Conservation (phyloP, 2,329 filamentous ascomycete genomes). For the Aspergillus sp. region DNA sequence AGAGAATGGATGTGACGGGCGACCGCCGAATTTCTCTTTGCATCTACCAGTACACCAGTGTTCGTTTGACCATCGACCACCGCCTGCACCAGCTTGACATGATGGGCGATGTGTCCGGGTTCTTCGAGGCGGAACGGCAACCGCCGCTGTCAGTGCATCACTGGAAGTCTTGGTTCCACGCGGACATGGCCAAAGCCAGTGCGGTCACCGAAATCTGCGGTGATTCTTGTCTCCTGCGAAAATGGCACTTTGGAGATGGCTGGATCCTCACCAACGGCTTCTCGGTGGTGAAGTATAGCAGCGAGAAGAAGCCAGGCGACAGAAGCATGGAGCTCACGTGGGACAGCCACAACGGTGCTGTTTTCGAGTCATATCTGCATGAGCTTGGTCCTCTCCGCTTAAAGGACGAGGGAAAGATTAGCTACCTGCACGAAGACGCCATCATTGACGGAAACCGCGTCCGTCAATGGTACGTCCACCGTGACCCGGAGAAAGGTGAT, state of each 20-base stretch:
- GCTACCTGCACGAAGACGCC: constrained; percentile 52
- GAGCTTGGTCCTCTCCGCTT: constrained; percentile 55
- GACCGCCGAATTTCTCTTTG: constrained; percentile 61
- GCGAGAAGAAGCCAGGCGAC: constrained; percentile 46
- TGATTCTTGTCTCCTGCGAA: constrained; percentile 57
- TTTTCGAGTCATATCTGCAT: constrained; percentile 51
- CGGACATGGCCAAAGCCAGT: constrained; percentile 54
- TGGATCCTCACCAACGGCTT: constrained; percentile 62
- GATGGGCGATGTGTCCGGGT: constrained; percentile 56
- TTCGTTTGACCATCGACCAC: constrained; percentile 57
- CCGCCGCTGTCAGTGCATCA: constrained; percentile 62
- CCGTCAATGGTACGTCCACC: constrained; percentile 58
- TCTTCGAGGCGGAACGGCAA: constrained; percentile 59
- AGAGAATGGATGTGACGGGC: constrained; percentile 50
- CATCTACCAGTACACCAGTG: constrained; percentile 56
- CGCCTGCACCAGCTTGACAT: constrained; percentile 62
- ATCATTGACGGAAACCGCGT: constrained; percentile 48
- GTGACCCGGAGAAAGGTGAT: constrained; percentile 42
- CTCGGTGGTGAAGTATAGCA: constrained; percentile 56
- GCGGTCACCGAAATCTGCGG: constrained; percentile 56
- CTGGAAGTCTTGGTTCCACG: constrained; percentile 63
- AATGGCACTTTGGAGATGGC: constrained; percentile 52
- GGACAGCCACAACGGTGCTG: constrained; percentile 47
- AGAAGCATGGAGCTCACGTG: constrained; percentile 58
- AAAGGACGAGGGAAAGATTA: constrained; percentile 53